Base-by-base conservation (phyloP, 2,329 filamentous ascomycete species). In the Pseudogymnoascus sp. region DNA sequence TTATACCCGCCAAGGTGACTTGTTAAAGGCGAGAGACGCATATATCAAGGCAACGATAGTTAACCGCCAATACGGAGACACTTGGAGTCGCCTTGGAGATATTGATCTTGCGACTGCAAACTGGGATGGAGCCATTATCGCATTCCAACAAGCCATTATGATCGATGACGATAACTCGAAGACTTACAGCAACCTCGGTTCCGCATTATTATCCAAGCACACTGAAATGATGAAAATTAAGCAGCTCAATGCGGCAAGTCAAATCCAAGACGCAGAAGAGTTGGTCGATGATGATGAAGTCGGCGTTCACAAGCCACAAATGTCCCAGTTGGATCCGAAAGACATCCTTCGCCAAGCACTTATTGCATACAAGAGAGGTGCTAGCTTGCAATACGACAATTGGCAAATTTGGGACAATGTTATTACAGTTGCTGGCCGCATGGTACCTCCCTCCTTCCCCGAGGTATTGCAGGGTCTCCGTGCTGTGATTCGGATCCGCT, bases 371-470 rank as follows among this genome's bases (percentile, higher is more conserved):
- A 94, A 96, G 71, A 88, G 89, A 65, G 94, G 92, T 8, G 91
- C 92, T 0, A 82, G 84, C 4, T 83, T 96, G 24, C 91, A 95
- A 59, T 83, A 90, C 73, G 87, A 92, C 68, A 93, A 93, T 75
- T 90, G 88, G 82, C 86, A 90, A 67, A 97, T 99, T 73, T 97
- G 93, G 93, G 90, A 96, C 71, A 99, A 99, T 69, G 88, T 97
- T 13, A 83, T 99, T 62, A 94, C 92, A 0, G 86, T 97, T 21
- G 88, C 90, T 0, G 84, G 89, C 0, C 89, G 90, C 1, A 82
- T 94, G 29, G 81, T 80, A 0, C 92, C 93, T 1, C 87, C 90
- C 0, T 84, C 88, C 0, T 86, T 91, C 70, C 73, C 79, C 0
- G 91, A 97, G 64, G 84, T 96, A 59, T 77, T 96, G 33, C 79